phyloP scores from a whole-genome alignment of 306 rosid genomes.

The Vicia sativa region DNA sequence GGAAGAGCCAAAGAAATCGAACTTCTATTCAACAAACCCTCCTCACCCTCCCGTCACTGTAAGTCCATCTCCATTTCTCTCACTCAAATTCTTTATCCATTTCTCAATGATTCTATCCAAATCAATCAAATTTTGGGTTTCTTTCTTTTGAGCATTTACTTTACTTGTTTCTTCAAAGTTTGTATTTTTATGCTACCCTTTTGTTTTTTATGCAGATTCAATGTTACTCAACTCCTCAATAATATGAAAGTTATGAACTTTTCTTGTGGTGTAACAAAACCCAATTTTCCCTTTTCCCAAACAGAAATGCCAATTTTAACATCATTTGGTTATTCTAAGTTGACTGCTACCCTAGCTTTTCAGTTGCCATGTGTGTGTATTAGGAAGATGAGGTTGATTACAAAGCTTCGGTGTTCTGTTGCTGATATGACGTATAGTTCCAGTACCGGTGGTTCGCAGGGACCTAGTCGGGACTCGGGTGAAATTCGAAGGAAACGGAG shows the following conservation, averaged over 20 bases:
- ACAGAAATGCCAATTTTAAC: slow-evolving; percentile 62
- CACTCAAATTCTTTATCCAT: not conserved
- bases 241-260: slow-evolving; percentile 59
- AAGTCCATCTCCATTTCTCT: not conserved
- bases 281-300: slow-evolving; percentile 53
- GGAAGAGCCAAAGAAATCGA: not conserved
- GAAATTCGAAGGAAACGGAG: slow-evolving; percentile 48
- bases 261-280: slow-evolving; percentile 58
- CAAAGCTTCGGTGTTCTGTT: slow-evolving; percentile 57
- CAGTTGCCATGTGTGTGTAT: slow-evolving; percentile 42
- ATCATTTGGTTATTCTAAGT: slow-evolving; percentile 51
- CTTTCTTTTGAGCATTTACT: not conserved
- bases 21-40: not conserved
- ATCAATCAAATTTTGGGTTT: slow-evolving; percentile 1
- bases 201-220: slow-evolving; percentile 51
- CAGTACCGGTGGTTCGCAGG: slow-evolving; percentile 43
- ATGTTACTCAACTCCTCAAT: slow-evolving; percentile 35
- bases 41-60: slow-evolving; percentile 19
- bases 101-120: slow-evolving; percentile 13
- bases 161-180: slow-evolving; percentile 9
- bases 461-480: slow-evolving; percentile 38
- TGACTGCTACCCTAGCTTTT: slow-evolving; percentile 50
- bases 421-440: slow-evolving; percentile 50
- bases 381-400: slow-evolving; percentile 55
- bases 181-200: slow-evolving; percentile 8